Conservation (phyloP, 192 early-diverging fungal species). For the Entophlyctis luteolus region DNA sequence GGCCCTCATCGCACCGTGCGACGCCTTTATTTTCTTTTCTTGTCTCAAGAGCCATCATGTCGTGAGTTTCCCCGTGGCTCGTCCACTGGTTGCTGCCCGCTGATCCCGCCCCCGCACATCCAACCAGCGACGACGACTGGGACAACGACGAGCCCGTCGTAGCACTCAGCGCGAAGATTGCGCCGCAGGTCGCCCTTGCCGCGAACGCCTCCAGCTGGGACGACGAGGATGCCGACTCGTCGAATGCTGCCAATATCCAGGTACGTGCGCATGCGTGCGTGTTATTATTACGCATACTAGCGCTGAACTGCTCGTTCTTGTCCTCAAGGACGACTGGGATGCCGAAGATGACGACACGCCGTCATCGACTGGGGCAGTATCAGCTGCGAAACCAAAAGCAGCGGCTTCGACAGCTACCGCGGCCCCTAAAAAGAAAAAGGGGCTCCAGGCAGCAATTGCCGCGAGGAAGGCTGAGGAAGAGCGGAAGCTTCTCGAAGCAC, state of each 20-base stretch:
- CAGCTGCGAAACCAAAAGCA: neutral
- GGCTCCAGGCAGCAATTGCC: constrained; percentile 36
- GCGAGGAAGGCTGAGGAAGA: constrained; percentile 45
- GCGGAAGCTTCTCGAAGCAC: constrained; percentile 17
- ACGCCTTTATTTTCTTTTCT: no score
- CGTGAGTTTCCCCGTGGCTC: no score
- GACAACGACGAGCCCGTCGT: constrained; percentile 19
- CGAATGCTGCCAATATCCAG: neutral
- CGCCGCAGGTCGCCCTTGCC: constrained; percentile 2
- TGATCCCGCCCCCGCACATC: no score
- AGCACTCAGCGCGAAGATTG: neutral
- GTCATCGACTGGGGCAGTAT: constrained; percentile 18
- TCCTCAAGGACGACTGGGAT: constrained; percentile 35
- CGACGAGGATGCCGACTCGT: constrained; percentile 22
- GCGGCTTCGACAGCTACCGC: neutral
- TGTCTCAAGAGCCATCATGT: no score
- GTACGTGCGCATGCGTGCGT: neutral
- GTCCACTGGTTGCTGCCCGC: no score
- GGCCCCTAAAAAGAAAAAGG: constrained; percentile 47
- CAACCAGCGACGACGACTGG: constrained; percentile 18
- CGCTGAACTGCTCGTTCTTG: neutral
- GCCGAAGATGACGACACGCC: constrained; percentile 40
- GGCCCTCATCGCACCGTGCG: no score
- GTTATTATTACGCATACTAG: neutral
- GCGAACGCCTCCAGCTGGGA: constrained; percentile 5